These are phyloP conservation scores for Trichoderma hamatum DNA, from an alignment of 2,329 filamentous ascomycete genomes.

Conservation along the genomic window DNA sequence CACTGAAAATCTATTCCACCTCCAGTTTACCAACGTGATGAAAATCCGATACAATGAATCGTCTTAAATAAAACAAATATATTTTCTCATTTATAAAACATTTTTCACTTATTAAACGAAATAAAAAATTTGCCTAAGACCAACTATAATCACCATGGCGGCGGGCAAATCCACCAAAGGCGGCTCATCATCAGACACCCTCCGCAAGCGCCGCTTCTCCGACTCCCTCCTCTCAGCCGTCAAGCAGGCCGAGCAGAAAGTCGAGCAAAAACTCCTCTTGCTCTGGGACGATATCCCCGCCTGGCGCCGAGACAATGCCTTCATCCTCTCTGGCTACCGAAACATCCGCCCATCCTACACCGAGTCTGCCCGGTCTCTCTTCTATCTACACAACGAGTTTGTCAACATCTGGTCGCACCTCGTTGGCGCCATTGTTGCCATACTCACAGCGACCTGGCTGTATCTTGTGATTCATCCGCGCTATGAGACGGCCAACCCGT, in stretches of 20 bases:
- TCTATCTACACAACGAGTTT: constrained; percentile 62
- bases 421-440: constrained; percentile 65
- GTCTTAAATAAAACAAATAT: not conserved
- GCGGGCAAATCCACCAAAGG: not conserved
- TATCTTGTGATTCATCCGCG: constrained; percentile 63
- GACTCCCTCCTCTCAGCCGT: constrained; percentile 35
- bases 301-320: constrained; percentile 64
- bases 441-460: constrained; percentile 55
- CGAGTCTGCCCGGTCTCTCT: constrained; percentile 51
- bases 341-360: constrained; percentile 52
- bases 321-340: constrained; percentile 59
- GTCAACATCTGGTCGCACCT: constrained; percentile 68
- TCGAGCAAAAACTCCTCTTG: constrained; percentile 49
- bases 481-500: constrained; percentile 62
- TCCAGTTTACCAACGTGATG: not conserved
- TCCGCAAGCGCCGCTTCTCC: constrained; percentile 38
- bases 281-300: constrained; percentile 60
- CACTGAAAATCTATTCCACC: not conserved
- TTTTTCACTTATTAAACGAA: not conserved
- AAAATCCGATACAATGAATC: not conserved
- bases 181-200: constrained; percentile 14
- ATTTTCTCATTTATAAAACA: too few species aligned
- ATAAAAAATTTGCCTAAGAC: not conserved
- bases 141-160: not conserved
- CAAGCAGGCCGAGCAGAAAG: constrained; percentile 44